Conservation (phyloP, 768 basidiomycete species). For the Sutorius australiensis region DNA sequence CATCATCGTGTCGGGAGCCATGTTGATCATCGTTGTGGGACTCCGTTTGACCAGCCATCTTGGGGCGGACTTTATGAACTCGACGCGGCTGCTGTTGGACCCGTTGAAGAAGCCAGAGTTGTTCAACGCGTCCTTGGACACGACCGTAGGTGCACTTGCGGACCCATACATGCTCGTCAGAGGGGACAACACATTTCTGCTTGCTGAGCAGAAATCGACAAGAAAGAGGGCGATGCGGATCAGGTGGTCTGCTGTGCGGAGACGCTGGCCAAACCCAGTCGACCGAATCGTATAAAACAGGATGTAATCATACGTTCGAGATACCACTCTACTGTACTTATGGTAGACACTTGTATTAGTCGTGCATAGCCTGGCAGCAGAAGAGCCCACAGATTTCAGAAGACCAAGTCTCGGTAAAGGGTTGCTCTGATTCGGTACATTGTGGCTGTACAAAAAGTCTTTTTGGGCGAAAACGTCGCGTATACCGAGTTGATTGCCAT, state of each 20-base stretch:
- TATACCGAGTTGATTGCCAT: slow-evolving; percentile 9
- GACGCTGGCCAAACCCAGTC: neutral
- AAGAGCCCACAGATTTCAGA: too few species aligned
- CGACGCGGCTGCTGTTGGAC: slow-evolving; percentile 11
- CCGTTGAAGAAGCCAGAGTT: slow-evolving; percentile 9
- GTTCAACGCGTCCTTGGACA: slow-evolving; percentile 7
- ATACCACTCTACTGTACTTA: neutral
- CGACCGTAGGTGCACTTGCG: neutral
- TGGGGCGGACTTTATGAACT: slow-evolving; percentile 5
- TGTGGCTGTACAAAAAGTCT: slow-evolving; percentile 17
- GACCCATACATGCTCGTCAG: slow-evolving; percentile 4
- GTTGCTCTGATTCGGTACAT: too few species aligned
- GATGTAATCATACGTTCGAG: neutral
- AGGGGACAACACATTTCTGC: too few species aligned
- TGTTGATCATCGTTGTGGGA: slow-evolving; percentile 6
- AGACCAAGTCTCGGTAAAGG: too few species aligned
- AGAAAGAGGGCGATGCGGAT: too few species aligned
- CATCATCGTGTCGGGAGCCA: slow-evolving; percentile 7
- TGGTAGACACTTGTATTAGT: neutral
- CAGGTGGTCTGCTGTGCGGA: neutral
- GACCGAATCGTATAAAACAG: neutral
- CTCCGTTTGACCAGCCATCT: slow-evolving; percentile 6
- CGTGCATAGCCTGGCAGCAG: too few species aligned
- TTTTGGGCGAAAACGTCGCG: neutral
- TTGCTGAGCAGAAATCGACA: neutral